Evolutionary conservation across 225 moss, liverwort and hornwort species (phyloP), one percentile per base, ranked within the genome.

Genomic region (Ulota crispa): DNA sequence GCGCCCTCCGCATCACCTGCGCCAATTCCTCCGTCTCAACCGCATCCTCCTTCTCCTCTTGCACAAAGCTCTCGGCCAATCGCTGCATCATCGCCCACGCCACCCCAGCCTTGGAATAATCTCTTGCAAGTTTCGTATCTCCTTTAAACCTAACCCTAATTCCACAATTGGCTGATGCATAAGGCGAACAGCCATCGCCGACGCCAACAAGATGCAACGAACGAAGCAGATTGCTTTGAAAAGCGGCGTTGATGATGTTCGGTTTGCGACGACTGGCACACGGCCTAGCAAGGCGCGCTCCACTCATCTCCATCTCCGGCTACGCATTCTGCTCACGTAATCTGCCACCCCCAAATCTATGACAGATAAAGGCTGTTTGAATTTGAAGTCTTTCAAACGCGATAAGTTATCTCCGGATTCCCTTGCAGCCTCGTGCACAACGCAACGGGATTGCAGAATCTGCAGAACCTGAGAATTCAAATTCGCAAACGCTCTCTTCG

Each of bases 61-160:
- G 39, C 24, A 80, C 73, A 13, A 85, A 68, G 27, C 16, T 68
- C 73, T 82, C 89, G 1, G 86, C 83, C 16, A 81, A 59, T 63
- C 73, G 76, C 42, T 79, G 67, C 75, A 55, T 76, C 23, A 63
- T 76, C 23, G 72, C 72, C 28, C 10, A 36, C 23, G 36, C 6
- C 34, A 64, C 60, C 26, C 65, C 79, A 24, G 70, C 77, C 26
- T 60, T 73, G 60, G 43, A 53, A 42, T 21, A 53, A 42, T 21
- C 39, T 63, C 79, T 79, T 23, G 31, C 64, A 14, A 50, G 18
- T 28, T 50, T 75, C 43, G 64, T 11, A 43, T 1, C 12, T 41
- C 14, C 54, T 45, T 74, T 42, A 2, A 36, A 75, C 6, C 50
- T 43, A 43, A 28, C 36, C 64, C 83, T 68, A 76, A 37, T 64